Conservation (phyloP, 2,329 filamentous ascomycete genomes). For the Pezicula carpinea region DNA sequence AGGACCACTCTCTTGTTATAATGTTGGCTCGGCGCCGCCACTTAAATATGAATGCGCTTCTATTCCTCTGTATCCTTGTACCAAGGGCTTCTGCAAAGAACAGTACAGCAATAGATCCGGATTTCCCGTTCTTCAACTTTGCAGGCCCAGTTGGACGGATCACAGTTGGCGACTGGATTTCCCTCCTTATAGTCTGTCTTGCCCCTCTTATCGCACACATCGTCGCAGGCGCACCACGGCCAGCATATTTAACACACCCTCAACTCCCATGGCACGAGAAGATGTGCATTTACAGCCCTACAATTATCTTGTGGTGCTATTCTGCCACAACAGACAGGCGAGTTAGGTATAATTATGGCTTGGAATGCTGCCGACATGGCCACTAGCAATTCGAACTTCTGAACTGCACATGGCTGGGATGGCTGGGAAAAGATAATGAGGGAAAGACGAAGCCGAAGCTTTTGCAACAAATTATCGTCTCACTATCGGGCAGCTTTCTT, state of each 20-base stretch:
- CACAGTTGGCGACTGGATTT: too few species aligned
- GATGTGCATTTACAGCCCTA: constrained; percentile 30
- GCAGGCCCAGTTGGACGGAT: too few species aligned
- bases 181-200: constrained; percentile 27
- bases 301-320: constrained; percentile 33
- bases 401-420: constrained; percentile 30
- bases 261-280: constrained; percentile 27
- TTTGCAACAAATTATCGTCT: too few species aligned
- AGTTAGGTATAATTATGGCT: constrained; percentile 21
- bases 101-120: too few species aligned
- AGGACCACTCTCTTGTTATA: too few species aligned
- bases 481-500: too few species aligned
- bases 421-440: constrained; percentile 27
- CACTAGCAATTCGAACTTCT: constrained; percentile 31
- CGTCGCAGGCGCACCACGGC: constrained; percentile 20
- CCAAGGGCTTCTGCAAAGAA: too few species aligned
- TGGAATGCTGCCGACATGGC: constrained; percentile 28
- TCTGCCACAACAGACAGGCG: constrained; percentile 30
- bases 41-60: too few species aligned
- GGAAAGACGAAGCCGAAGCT: constrained; percentile 3
- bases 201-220: constrained; percentile 30
- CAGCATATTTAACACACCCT: constrained; percentile 15
- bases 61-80: too few species aligned
- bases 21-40: too few species aligned
- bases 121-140: too few species aligned